A percentile compares a stretch with the other conserved stretches of the same genome.
These are phyloP conservation scores for Stephanodiscus minutulus DNA, from an alignment of 108 stramenopile species.

Conservation along the genomic window DNA sequence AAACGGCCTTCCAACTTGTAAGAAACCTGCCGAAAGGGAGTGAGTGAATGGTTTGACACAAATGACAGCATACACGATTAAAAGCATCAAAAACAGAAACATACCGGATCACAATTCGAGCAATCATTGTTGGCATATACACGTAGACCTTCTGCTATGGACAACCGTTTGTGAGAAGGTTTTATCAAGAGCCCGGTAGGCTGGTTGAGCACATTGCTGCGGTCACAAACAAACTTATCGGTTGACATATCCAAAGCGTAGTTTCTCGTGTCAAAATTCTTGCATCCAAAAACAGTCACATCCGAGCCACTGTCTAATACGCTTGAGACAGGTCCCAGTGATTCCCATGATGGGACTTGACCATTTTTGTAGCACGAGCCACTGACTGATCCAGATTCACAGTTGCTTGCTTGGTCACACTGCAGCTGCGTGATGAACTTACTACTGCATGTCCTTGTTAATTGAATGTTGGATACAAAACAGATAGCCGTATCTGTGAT, in stretches of 20 bases:
- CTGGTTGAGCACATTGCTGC: neutral
- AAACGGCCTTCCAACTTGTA: conserved; percentile 45
- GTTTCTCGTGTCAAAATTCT: neutral
- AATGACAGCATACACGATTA: neutral
- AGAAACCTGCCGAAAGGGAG: conserved; percentile 55
- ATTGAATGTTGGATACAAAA: conserved; percentile 20
- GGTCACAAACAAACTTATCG: neutral
- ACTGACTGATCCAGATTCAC: conserved; percentile 17
- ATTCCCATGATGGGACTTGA: conserved; percentile 7
- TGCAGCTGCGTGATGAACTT: conserved; percentile 15
- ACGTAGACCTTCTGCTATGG: conserved; percentile 13
- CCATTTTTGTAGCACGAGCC: conserved; percentile 27
- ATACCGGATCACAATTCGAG: conserved; percentile 12
- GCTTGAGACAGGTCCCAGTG: neutral
- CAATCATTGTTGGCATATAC: conserved; percentile 6
- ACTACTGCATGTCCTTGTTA: conserved; percentile 14
- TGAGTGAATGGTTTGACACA: neutral
- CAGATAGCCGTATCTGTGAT: conserved; percentile 9
- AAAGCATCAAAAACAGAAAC: neutral
- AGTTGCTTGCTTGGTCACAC: conserved; percentile 36
- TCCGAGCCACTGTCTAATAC: neutral
- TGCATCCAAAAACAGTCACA: conserved; percentile 15
- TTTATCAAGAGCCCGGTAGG: neutral
- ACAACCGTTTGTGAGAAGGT: conserved; percentile 3
- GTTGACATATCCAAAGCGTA: neutral